phyloP scores from a whole-genome alignment of 352 stramenopile genomes.

The Globisporangium emineosum region DNA sequence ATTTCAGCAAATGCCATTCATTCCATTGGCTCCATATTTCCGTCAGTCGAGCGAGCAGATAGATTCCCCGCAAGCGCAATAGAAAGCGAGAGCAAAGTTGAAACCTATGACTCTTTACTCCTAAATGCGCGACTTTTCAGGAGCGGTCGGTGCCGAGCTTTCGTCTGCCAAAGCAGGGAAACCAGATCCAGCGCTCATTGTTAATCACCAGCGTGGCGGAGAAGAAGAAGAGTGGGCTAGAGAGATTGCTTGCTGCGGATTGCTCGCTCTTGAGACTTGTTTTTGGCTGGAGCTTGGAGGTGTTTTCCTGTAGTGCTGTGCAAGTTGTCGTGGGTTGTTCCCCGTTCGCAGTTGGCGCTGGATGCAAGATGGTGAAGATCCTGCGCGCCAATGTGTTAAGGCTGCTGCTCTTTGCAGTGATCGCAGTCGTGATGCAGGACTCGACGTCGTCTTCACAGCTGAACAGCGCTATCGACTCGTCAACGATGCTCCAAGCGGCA shows the following conservation, averaged over 20 bases:
- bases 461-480: background rate
- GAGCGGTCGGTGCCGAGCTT: background rate
- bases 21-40: too few species aligned
- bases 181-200: constrained; percentile 1
- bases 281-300: background rate
- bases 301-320: background rate
- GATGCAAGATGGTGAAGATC: constrained; percentile 5
- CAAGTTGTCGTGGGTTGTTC: background rate
- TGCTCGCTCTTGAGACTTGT: too few species aligned
- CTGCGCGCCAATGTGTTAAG: background rate
- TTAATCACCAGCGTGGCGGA: background rate
- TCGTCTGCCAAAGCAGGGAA: background rate
- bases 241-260: background rate
- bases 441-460: background rate
- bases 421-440: background rate
- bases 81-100: background rate
- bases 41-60: background rate
- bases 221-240: background rate
- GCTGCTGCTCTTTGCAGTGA: background rate
- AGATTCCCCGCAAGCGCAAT: background rate
- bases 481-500: background rate
- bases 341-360: background rate
- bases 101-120: constrained; percentile 7
- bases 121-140: constrained; percentile 1
- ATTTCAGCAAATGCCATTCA: background rate